Conservation (phyloP, 257 asterid species). For the Knoxia roxburghii region DNA sequence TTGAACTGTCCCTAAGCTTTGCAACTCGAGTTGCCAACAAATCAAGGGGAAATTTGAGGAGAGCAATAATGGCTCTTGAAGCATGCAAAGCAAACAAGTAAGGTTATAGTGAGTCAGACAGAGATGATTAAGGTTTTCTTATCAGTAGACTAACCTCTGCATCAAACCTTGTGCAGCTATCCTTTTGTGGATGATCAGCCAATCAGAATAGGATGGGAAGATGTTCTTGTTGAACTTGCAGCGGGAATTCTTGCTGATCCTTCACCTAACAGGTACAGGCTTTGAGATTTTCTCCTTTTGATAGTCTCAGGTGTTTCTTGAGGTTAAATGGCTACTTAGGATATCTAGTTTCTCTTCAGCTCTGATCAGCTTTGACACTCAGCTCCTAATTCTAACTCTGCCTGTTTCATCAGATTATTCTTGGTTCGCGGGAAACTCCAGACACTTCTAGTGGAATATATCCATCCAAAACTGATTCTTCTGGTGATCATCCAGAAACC, state of each 20-base stretch:
- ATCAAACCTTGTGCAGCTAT: constrained; percentile 40
- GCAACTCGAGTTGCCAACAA: constrained; percentile 74
- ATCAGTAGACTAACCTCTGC: constrained; percentile 12
- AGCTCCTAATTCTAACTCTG: constrained; percentile 1
- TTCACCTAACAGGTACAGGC: constrained; percentile 47
- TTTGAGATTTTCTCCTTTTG: neutral
- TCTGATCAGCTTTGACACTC: neutral
- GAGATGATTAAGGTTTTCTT: constrained; percentile 7
- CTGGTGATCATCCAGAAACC: constrained; percentile 41
- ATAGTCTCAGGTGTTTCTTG: no score
- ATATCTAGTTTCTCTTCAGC: neutral
- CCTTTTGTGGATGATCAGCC: constrained; percentile 85
- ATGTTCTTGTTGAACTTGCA: constrained; percentile 57
- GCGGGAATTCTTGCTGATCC: constrained; percentile 67
- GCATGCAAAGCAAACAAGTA: constrained; percentile 91
- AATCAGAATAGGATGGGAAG: constrained; percentile 82
- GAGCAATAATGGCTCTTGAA: constrained; percentile 89
- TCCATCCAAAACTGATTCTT: constrained; percentile 72
- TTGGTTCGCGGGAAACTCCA: constrained; percentile 60
- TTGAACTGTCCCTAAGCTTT: constrained; percentile 64
- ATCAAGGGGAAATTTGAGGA: constrained; percentile 67
- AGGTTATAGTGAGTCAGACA: constrained; percentile 1
- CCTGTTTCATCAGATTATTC: constrained; percentile 39
- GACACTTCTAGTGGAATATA: constrained; percentile 55
- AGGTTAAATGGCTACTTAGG: no score